Evolutionary conservation across 331 rosid species (phyloP).

Genomic region (Telfairia occidentalis): DNA sequence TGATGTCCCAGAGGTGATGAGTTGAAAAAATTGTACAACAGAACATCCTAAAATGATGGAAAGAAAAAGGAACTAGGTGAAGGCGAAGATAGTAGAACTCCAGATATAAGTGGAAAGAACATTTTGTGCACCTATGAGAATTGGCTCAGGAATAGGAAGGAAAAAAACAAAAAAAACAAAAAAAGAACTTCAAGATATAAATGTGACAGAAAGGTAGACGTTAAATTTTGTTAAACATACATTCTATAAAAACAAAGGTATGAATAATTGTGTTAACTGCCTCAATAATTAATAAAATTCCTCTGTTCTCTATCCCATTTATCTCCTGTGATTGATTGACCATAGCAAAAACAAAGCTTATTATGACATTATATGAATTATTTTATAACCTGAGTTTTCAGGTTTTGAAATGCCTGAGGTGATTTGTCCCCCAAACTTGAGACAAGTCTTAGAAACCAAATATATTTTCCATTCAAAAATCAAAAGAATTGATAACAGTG

Average conservation of each 20-base stretch:
- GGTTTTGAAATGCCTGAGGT: background rate
- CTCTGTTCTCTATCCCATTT: background rate
- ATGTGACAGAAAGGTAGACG: background rate
- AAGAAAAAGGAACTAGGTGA: background rate
- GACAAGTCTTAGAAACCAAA: background rate
- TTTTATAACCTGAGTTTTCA: background rate
- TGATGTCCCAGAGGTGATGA: slow-evolving; percentile 26
- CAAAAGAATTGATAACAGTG: background rate
- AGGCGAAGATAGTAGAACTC: background rate
- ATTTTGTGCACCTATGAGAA: background rate
- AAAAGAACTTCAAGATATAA: background rate
- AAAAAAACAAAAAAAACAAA: background rate
- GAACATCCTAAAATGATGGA: slow-evolving; percentile 22
- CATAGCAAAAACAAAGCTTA: background rate
- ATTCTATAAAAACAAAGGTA: background rate
- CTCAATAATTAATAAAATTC: background rate
- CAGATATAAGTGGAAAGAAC: background rate
- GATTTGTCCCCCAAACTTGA: background rate
- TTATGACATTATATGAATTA: background rate
- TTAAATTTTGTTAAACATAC: background rate
- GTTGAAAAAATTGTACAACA: slow-evolving; percentile 26
- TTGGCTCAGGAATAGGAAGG: background rate
- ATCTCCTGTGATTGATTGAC: background rate
- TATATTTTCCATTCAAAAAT: background rate
- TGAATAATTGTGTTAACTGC: background rate